Evolutionary conservation across 306 rosid species (phyloP), one percentile per base, ranked within the genome.

Genomic region (Luffa aegyptiaca): DNA sequence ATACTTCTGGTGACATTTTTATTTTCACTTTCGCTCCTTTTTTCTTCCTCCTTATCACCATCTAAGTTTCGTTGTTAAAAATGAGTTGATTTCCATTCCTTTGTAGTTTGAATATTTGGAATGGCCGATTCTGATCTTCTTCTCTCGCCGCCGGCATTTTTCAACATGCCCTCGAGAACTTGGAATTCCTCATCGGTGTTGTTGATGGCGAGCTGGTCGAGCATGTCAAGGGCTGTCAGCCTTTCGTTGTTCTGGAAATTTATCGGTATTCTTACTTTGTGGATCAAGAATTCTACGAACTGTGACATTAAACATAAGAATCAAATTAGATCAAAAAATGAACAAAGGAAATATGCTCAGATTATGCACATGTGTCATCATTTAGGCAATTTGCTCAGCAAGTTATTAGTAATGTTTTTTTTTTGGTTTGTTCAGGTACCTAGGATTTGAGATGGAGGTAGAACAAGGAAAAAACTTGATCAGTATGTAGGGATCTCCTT

Each of bases 161-260:
- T 78, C 11, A 91, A 80, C 44, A 62, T 63, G 75, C 84, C 77
- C 66, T 84, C 83, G 37, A 91, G 79, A 44, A 74, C 77, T 48
- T 77, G 80, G 44, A 75, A 82, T n/a, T n/a, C n/a, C 35, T 76
- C 78, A 61, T 84, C 84, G 74, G 55, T 86, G 13, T 85, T 80
- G 8, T 18, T 57, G n/a, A 57, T 1, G 5, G 26, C 63, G 5
- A 57, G 63, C 41, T 86, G 86, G 49, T 81, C 82, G 33, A 91
- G 86, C 41, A 91, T 75, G 84, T 89, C 93, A 46, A 89, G 87
- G 33, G 93, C 87, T 26, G 96, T 83, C 35, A 84, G 10, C 16
- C 90, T 93, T 63, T 82, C 87, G 11, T 55, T 73, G 84, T 91
- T 91, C 53, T 74, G 82, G 45, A 85, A 82, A 56, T 91, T 89